A percentile compares a stretch with the other conserved stretches of the same genome.
phyloP scores from a whole-genome alignment of 306 rosid species.

The Glycine latifolia region DNA sequence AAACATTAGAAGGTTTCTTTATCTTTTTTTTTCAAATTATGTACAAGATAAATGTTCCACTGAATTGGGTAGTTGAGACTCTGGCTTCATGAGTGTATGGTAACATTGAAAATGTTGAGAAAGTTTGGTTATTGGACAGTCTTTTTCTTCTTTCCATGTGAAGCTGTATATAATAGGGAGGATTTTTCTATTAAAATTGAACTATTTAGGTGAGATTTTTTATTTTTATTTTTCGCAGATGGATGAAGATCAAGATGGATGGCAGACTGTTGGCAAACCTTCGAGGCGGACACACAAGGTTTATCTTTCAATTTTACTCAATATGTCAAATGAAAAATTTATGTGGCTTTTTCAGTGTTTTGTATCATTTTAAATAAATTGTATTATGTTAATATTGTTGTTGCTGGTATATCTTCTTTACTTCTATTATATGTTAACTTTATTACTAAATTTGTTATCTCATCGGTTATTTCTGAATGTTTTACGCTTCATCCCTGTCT shows the following conservation, averaged over 20 bases:
- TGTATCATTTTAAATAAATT: slow-evolving; percentile 21
- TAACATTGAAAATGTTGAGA: slow-evolving; percentile 40
- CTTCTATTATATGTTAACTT: slow-evolving; percentile 8
- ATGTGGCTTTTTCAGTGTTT: slow-evolving; percentile 29
- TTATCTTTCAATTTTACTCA: slow-evolving; percentile 40
- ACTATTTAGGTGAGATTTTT: slow-evolving; percentile 8
- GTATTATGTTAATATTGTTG: slow-evolving; percentile 19
- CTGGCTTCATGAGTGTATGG: slow-evolving; percentile 14
- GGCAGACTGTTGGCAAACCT: slow-evolving; percentile 84
- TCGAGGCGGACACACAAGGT: slow-evolving; percentile 78
- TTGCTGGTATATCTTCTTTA: slow-evolving; percentile 11
- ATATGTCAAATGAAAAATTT: slow-evolving; percentile 24
- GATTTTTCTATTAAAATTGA: not conserved
- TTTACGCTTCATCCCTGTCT: slow-evolving; percentile 37
- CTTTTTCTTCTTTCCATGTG: slow-evolving; percentile 37
- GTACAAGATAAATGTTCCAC: slow-evolving; percentile 10
- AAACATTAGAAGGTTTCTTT: not conserved
- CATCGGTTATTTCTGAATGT: not conserved
- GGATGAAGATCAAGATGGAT: slow-evolving; percentile 65
- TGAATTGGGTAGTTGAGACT: slow-evolving; percentile 25
- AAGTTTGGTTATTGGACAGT: slow-evolving; percentile 44
- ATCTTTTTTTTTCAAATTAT: not conserved
- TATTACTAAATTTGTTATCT: not conserved
- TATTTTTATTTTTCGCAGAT: slow-evolving; percentile 51
- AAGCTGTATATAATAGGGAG: not conserved